Percentiles rank a stretch among this genome's conserved stretches.
These are phyloP conservation scores for Bothriochloa decipiens DNA, from an alignment of 176 grass and related monocot species.

Conservation along the genomic window DNA sequence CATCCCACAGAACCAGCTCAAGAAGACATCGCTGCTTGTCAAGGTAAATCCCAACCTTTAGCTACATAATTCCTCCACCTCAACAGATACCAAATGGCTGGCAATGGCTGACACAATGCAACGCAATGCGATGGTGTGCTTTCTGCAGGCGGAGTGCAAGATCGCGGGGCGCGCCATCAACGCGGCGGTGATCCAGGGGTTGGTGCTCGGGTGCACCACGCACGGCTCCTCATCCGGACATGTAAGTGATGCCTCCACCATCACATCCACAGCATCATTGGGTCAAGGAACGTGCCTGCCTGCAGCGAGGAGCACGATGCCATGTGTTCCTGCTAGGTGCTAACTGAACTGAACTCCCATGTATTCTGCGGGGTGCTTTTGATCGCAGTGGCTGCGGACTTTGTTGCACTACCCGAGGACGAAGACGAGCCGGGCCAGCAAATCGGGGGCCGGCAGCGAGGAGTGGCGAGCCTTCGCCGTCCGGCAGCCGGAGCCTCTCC, in stretches of 20 bases:
- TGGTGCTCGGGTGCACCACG: slow-evolving; percentile 79
- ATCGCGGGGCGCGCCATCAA: slow-evolving; percentile 72
- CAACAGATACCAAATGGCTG: neutral
- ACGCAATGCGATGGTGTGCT: neutral
- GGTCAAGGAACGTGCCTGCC: slow-evolving; percentile 26
- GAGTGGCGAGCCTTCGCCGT: slow-evolving; percentile 76
- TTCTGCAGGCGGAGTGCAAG: slow-evolving; percentile 66
- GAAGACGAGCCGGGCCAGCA: slow-evolving; percentile 66
- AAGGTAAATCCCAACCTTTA: slow-evolving; percentile 68
- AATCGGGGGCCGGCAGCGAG: slow-evolving; percentile 41
- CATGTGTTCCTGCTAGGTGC: slow-evolving; percentile 7
- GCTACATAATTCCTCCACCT: neutral
- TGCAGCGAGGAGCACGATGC: neutral
- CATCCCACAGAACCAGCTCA: slow-evolving; percentile 77
- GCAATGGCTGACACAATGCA: slow-evolving; percentile 22
- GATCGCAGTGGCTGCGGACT: slow-evolving; percentile 70
- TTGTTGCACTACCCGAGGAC: slow-evolving; percentile 81
- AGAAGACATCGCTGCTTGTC: slow-evolving; percentile 81
- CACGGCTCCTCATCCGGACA: slow-evolving; percentile 63
- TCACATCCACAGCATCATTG: slow-evolving; percentile 21
- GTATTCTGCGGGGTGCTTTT: slow-evolving; percentile 7
- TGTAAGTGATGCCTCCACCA: slow-evolving; percentile 39
- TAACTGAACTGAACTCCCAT: neutral
- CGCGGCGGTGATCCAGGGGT: slow-evolving; percentile 78
- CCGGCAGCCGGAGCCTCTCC: slow-evolving; percentile 73